Conservation (phyloP, 2,329 filamentous ascomycete species). For the Corynespora cassiicola region DNA sequence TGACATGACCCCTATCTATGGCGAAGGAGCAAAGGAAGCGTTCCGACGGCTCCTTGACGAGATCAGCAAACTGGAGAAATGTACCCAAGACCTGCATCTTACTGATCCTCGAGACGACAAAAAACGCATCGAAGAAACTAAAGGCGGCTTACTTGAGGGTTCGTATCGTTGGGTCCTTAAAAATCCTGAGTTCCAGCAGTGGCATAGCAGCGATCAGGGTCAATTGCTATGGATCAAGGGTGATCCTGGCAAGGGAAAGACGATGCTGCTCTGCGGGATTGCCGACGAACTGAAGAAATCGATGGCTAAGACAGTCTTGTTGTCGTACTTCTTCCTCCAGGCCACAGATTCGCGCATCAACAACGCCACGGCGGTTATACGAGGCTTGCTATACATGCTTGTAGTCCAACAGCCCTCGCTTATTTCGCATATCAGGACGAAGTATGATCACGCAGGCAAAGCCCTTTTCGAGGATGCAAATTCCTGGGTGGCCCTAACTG, state of each 20-base stretch:
- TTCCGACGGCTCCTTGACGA: constrained; percentile 13
- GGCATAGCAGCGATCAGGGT: background rate
- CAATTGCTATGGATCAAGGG: constrained; percentile 39
- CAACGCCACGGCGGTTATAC: constrained; percentile 40
- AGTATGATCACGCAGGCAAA: constrained; percentile 49
- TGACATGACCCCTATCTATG: constrained; percentile 2
- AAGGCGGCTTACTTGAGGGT: background rate
- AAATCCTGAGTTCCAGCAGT: constrained; percentile 1
- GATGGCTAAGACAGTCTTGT: constrained; percentile 17
- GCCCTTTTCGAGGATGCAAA: constrained; percentile 50
- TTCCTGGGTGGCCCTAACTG: constrained; percentile 44
- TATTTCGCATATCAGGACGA: constrained; percentile 39
- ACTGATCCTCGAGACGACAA: constrained; percentile 21
- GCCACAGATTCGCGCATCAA: constrained; percentile 31
- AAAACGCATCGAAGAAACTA: constrained; percentile 1
- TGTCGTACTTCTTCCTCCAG: constrained; percentile 53
- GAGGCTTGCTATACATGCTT: constrained; percentile 51
- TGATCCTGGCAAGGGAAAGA: constrained; percentile 47
- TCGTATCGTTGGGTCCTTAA: background rate
- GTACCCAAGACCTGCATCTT: constrained; percentile 9
- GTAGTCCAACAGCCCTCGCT: constrained; percentile 40
- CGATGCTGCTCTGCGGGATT: constrained; percentile 39
- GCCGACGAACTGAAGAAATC: constrained; percentile 32
- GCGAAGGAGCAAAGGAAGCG: constrained; percentile 5
- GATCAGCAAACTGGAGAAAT: constrained; percentile 6